Evolutionary conservation across 2,329 filamentous ascomycete genomes (phyloP).

Genomic region (Claviceps maximensis): DNA sequence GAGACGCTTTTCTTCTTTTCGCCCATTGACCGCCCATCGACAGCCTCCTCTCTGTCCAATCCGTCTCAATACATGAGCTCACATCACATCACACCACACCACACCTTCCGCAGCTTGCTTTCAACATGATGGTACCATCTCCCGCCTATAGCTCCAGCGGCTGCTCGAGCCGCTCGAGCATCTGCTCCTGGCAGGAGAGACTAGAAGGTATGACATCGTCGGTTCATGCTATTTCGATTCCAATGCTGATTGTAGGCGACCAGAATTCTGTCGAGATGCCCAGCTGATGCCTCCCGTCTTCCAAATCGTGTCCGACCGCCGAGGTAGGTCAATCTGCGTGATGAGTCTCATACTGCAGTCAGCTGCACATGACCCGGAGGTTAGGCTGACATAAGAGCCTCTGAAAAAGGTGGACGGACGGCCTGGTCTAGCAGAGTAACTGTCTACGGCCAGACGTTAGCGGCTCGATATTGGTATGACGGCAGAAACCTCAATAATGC

Average conservation of each 20-base stretch:
- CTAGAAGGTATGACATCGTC: slow-evolving; percentile 32
- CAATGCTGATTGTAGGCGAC: neutral
- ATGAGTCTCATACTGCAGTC: neutral
- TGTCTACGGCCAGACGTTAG: slow-evolving; percentile 50
- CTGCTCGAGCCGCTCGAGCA: slow-evolving; percentile 11
- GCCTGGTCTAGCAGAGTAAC: slow-evolving; percentile 77
- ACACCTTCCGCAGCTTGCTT: neutral
- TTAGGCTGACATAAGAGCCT: neutral
- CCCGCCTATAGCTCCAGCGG: slow-evolving; percentile 15
- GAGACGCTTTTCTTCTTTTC: neutral
- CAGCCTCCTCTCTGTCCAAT: neutral
- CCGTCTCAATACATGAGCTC: neutral
- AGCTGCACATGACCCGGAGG: neutral
- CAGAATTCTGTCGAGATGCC: slow-evolving; percentile 45
- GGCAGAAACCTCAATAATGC: slow-evolving; percentile 79
- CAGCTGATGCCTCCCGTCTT: slow-evolving; percentile 45
- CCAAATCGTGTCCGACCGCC: slow-evolving; percentile 60
- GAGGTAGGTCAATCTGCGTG: slow-evolving; percentile 38
- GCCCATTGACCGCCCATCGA: neutral
- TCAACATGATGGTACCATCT: slow-evolving; percentile 11
- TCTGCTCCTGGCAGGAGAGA: slow-evolving; percentile 38
- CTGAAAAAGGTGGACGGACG: slow-evolving; percentile 60
- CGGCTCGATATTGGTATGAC: slow-evolving; percentile 85
- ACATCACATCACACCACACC: neutral
- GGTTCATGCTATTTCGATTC: neutral